Percentiles rank a stretch among this genome's conserved stretches.
Evolutionary conservation across 2,329 filamentous ascomycete species (phyloP).

Genomic region (Hypoxylon sp.): DNA sequence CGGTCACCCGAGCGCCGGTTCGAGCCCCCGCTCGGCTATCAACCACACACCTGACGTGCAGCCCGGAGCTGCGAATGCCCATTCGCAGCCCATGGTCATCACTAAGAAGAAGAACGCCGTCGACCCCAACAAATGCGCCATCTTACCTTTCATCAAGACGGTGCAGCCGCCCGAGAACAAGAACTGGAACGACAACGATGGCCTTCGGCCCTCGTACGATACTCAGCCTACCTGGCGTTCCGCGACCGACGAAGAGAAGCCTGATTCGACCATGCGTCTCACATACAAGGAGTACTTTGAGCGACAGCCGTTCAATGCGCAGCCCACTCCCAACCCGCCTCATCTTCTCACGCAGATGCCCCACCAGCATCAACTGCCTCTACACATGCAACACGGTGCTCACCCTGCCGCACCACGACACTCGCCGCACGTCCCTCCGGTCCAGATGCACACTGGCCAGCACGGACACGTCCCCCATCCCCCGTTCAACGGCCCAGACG

Average conservation of each 20-base stretch:
- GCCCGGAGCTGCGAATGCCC: constrained; percentile 39
- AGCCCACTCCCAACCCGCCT: constrained; percentile 73
- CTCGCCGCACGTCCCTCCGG: constrained; percentile 78
- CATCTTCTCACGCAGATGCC: constrained; percentile 76
- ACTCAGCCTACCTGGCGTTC: constrained; percentile 87
- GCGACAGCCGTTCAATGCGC: constrained; percentile 64
- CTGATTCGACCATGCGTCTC: constrained; percentile 67
- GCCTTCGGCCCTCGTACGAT: constrained; percentile 84
- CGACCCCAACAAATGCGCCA: constrained; percentile 72
- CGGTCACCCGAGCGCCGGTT: constrained; percentile 68
- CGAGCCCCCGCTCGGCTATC: constrained; percentile 73
- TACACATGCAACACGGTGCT: constrained; percentile 79
- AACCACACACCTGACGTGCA: constrained; percentile 55
- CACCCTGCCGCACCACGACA: constrained; percentile 73
- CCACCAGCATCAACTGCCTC: constrained; percentile 84
- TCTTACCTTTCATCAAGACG: constrained; percentile 62
- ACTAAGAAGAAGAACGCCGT: constrained; percentile 76
- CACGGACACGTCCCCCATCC: constrained; percentile 71
- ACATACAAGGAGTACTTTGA: constrained; percentile 85
- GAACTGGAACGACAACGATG: constrained; percentile 78
- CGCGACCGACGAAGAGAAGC: constrained; percentile 73
- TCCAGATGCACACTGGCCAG: constrained; percentile 78
- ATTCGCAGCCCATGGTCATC: constrained; percentile 59
- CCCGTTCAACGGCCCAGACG: constrained; percentile 77
- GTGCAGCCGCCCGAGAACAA: constrained; percentile 60